phyloP scores from a whole-genome alignment of 2,329 filamentous ascomycete genomes.

The Hymenoscyphus fraxineus region DNA sequence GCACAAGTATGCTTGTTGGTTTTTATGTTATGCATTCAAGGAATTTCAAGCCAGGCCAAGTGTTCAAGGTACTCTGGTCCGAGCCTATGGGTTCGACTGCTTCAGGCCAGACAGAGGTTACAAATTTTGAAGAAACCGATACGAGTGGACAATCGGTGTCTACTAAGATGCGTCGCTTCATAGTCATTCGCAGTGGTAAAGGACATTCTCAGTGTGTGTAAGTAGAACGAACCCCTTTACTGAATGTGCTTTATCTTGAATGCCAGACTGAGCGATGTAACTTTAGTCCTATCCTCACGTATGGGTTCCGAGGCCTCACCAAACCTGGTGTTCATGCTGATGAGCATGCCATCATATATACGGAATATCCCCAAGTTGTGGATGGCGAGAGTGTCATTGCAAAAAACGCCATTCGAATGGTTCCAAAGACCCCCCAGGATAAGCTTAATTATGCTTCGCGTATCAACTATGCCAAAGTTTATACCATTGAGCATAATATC shows the following conservation, averaged over 20 bases:
- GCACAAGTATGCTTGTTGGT: not conserved
- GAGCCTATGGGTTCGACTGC: not conserved
- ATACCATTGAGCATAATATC: slow-evolving; percentile 29
- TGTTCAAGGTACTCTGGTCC: not conserved
- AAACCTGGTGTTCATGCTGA: slow-evolving; percentile 15
- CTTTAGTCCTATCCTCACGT: slow-evolving; percentile 3
- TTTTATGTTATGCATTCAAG: not conserved
- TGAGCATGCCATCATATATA: slow-evolving; percentile 15
- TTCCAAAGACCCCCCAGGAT: not conserved
- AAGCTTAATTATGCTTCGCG: slow-evolving; percentile 16
- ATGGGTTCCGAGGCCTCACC: slow-evolving; percentile 1
- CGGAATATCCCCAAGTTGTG: not conserved
- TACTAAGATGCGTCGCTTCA: not conserved
- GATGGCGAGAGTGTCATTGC: slow-evolving; percentile 3
- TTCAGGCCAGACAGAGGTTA: not conserved
- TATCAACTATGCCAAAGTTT: slow-evolving; percentile 30
- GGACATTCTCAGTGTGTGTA: not conserved
- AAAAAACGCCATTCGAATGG: slow-evolving; percentile 15
- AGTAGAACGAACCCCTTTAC: not conserved
- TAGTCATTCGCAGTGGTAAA: not conserved
- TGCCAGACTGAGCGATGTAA: not conserved
- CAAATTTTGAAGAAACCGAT: not conserved
- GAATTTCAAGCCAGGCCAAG: not conserved
- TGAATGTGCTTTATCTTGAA: not conserved
- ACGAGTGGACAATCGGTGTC: not conserved